Evolutionary conservation across 2,329 filamentous ascomycete genomes (phyloP), one percentile per base, ranked within the genome.

Genomic region (Cladorrhinum sp.): DNA sequence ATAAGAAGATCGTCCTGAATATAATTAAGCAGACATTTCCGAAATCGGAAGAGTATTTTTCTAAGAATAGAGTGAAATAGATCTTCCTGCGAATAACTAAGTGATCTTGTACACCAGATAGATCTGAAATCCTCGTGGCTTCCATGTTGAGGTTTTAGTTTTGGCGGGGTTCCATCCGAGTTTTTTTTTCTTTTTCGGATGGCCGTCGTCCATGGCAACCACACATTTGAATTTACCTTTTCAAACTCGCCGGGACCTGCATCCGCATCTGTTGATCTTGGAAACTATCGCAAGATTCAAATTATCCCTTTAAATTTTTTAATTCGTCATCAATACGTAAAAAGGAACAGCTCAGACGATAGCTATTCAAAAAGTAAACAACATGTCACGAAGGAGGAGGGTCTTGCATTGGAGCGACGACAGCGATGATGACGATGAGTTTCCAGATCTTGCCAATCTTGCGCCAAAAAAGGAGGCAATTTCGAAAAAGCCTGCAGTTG

Each of bases 381-480:
- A 36, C 16, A 68, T 68, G 66, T 62, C 62, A 9, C 16, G 33
- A 24, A 58, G 56, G 26, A 42, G 62, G 1, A 42, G 62, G 1
- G 21, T 51, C 1, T 24, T 36, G 20, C 52, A 59, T n/a, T 57
- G 55, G 52, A 65, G 57, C 56, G 59, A 64, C 42, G 62, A 67
- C 23, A 56, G 58, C 26, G 60, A 62, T 23, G 55, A 62, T 16
- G 65, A 54, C 3, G 52, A 55, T 24, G 65, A 66, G 3, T 68
- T 69, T 21, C 66, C 67, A 26, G 65, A 65, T 9, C 21, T 68
- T 24, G 56, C 30, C 18, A 42, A 36, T 9, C 57, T 67, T 12
- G 50, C 30, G 6, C 30, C 26, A 2, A 49, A 46, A 21, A 60
- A 59, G 51, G 59, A 61, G 26, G 10, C 16, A n/a, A 52, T 48